A percentile compares a stretch with the other conserved stretches of the same genome.
These are phyloP conservation scores for Crepidotus variabilis DNA, from an alignment of 768 basidiomycete species.

Conservation along the genomic window DNA sequence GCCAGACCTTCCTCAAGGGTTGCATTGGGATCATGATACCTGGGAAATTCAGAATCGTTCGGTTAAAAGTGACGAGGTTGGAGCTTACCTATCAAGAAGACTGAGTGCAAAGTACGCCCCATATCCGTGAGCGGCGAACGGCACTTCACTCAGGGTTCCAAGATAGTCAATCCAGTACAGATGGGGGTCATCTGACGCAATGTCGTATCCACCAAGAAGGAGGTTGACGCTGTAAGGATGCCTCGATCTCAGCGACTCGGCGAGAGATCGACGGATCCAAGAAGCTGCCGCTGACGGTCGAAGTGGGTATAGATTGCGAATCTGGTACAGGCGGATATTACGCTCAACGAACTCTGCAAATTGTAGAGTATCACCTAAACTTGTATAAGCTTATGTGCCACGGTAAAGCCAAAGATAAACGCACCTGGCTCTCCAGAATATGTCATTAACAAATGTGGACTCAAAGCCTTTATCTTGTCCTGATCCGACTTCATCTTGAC, in stretches of 20 bases:
- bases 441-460: slow-evolving; percentile 91
- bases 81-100: slow-evolving; percentile 83
- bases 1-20: slow-evolving; percentile 82
- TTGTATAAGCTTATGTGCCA: not conserved
- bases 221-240: slow-evolving; percentile 90
- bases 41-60: slow-evolving; percentile 20
- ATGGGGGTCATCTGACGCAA: slow-evolving; percentile 63
- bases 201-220: slow-evolving; percentile 90
- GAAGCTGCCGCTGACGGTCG: slow-evolving; percentile 89
- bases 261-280: slow-evolving; percentile 91
- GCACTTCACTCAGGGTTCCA: slow-evolving; percentile 84
- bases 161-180: slow-evolving; percentile 97
- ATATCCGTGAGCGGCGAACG: slow-evolving; percentile 94
- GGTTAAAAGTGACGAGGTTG: not conserved
- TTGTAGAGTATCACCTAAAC: slow-evolving; percentile 87
- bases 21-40: slow-evolving; percentile 90
- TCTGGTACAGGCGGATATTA: slow-evolving; percentile 94
- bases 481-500: slow-evolving; percentile 97
- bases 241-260: slow-evolving; percentile 84
- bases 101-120: slow-evolving; percentile 89
- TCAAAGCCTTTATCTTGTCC: slow-evolving; percentile 93
- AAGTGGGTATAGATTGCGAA: slow-evolving; percentile 87
- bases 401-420: slow-evolving; percentile 12
- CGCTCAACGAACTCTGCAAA: slow-evolving; percentile 96
- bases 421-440: slow-evolving; percentile 91